These are phyloP conservation scores for Suillus subaureus DNA, from an alignment of 768 basidiomycete genomes.

Conservation along the genomic window DNA sequence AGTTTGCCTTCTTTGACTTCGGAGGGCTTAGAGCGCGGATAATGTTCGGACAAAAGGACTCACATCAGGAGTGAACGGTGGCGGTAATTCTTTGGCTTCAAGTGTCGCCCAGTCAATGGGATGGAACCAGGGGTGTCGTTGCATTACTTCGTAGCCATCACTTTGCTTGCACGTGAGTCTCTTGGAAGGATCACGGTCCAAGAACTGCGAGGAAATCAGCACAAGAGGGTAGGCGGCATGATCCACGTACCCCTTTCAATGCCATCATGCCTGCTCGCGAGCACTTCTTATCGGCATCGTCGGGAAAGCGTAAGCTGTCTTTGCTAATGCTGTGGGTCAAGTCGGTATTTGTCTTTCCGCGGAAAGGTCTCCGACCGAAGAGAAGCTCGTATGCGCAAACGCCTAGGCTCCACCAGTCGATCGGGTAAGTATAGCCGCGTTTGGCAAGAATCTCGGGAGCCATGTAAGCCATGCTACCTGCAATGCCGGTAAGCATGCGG, in stretches of 20 bases:
- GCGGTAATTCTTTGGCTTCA: slow-evolving; percentile 69
- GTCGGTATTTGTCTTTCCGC: slow-evolving; percentile 91
- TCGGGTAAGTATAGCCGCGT: slow-evolving; percentile 90
- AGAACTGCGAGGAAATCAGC: slow-evolving; percentile 52
- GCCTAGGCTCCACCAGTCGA: slow-evolving; percentile 98
- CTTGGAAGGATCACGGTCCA: slow-evolving; percentile 82
- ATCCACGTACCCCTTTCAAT: slow-evolving; percentile 68
- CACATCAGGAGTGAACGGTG: slow-evolving; percentile 92
- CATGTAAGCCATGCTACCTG: slow-evolving; percentile 99
- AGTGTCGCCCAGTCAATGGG: slow-evolving; percentile 89
- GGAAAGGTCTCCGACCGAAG: slow-evolving; percentile 89
- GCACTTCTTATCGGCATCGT: slow-evolving; percentile 81
- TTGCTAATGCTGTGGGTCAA: slow-evolving; percentile 91
- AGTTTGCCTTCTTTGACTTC: slow-evolving; percentile 98
- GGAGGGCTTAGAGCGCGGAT: background rate
- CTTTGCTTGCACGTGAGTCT: slow-evolving; percentile 84
- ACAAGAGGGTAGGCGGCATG: slow-evolving; percentile 13
- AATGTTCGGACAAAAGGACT: slow-evolving; percentile 10
- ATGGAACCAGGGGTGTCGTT: slow-evolving; percentile 83
- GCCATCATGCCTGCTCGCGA: slow-evolving; percentile 77
- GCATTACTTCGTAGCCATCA: slow-evolving; percentile 80
- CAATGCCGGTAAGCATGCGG: slow-evolving; percentile 83
- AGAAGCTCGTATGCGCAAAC: slow-evolving; percentile 92
- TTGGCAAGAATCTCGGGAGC: slow-evolving; percentile 89
- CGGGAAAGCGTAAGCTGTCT: slow-evolving; percentile 87